Conservation (phyloP, 768 basidiomycete species). For the Neoboletus subvelutipes region DNA sequence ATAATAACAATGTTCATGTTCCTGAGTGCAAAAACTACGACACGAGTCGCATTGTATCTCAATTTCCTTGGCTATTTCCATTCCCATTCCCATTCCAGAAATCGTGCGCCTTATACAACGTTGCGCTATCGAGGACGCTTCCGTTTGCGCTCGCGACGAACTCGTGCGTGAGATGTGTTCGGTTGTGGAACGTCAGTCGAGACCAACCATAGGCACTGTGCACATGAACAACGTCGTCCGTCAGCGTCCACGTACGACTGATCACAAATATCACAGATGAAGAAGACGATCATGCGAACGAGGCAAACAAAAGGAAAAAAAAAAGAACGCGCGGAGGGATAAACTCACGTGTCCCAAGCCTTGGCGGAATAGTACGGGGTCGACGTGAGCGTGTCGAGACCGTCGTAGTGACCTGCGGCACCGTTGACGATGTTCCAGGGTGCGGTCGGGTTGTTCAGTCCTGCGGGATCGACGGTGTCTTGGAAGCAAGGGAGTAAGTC, state of each 20-base stretch:
- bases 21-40: neutral
- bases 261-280: too few species aligned
- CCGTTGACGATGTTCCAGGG: conserved; percentile 32
- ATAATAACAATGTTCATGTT: neutral
- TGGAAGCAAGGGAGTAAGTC: neutral
- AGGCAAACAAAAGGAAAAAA: neutral
- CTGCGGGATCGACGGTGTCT: conserved; percentile 24
- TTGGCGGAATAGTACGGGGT: conserved; percentile 8
- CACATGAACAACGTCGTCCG: too few species aligned
- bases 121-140: conserved; percentile 22
- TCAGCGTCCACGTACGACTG: neutral
- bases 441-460: conserved; percentile 24
- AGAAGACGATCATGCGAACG: neutral
- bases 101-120: conserved; percentile 27
- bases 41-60: neutral
- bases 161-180: conserved; percentile 31
- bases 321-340: neutral
- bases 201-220: conserved; percentile 28
- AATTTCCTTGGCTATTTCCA: neutral
- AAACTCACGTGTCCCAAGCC: conserved; percentile 14
- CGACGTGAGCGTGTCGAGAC: conserved; percentile 15
- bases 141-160: conserved; percentile 32
- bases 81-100: neutral
- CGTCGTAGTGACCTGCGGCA: conserved; percentile 29
- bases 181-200: conserved; percentile 30